Evolutionary conservation across 73 alveolate genomes (phyloP), one percentile per base, ranked within the genome.

Genomic region (Paramecium pentaurelia): DNA sequence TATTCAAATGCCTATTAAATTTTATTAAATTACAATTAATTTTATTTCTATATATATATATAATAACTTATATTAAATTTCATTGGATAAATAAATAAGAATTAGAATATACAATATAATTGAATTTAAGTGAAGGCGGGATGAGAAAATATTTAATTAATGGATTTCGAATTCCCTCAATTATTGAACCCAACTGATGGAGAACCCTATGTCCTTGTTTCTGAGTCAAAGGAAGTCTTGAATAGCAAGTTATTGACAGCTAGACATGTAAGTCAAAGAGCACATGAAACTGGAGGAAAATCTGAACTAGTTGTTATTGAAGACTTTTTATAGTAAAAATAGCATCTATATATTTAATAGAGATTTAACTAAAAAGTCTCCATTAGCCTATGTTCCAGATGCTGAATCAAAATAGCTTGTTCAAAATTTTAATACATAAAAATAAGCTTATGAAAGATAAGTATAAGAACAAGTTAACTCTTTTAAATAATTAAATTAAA

Each of bases 151-250:
- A 64, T 32, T 64, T 64, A 64, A 64, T 64, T 32, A 73, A 73
- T 73, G 87, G 87, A 73, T 73, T 73, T 37, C 58, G 87, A 73
- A 73, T 73, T 73, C 68, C 87, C 87, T 22, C 87, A 34, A 34
- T 40, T 73, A 37, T 12, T 73, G 36, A 73, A 73, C 87, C 87
- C 87, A 37, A 40, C 58, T 36, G 87, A 73, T 38, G 37, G 37
- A 14, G 34, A 40, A 4, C 87, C 87, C 64, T 73, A 2, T 38
- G 2, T 73, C 6, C 58, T 73, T 4, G 60, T 73, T 32, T 32
- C 64, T 22, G 60, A 37, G 22, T 2, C 25, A 38, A 40, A 73
- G 40, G 87, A 73, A 1, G 60, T 73, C 42, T 73, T 73, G 60
- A 73, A 73, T 37, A 37, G 38, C 18, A 73, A 73, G 60, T 40